Percentiles rank a stretch among this genome's conserved stretches.
phyloP scores from a whole-genome alignment of 345 rosid genomes.

The Citrus cavaleriei region DNA sequence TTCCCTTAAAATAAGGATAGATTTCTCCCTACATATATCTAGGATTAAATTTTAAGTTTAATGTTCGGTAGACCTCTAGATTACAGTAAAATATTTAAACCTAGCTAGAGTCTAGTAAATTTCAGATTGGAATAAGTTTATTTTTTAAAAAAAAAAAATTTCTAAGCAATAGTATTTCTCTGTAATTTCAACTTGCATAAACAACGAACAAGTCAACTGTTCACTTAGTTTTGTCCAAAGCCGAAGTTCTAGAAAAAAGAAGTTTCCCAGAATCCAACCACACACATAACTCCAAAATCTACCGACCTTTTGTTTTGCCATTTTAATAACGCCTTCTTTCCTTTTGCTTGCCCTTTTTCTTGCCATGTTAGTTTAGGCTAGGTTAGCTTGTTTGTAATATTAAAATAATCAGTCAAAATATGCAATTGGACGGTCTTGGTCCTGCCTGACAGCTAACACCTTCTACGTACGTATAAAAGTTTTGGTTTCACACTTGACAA shows the following conservation, averaged over 20 bases:
- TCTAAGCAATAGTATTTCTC: too few relatives aligned
- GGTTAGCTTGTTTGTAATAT: neutral
- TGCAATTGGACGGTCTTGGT: slow-evolving; percentile 10
- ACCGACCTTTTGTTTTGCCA: neutral
- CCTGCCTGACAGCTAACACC: slow-evolving; percentile 25
- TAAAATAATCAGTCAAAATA: slow-evolving; percentile 27
- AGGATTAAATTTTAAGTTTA: too few relatives aligned
- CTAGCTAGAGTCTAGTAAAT: too few relatives aligned
- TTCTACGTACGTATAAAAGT: slow-evolving; percentile 4
- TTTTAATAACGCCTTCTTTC: too few relatives aligned
- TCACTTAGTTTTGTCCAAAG: neutral
- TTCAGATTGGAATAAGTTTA: too few relatives aligned
- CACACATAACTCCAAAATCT: slow-evolving; percentile 9
- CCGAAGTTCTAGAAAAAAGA: neutral
- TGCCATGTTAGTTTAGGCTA: too few relatives aligned
- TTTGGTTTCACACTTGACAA: slow-evolving; percentile 28
- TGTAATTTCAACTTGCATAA: neutral
- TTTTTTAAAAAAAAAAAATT: too few relatives aligned
- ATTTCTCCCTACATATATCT: too few relatives aligned
- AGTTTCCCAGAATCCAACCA: slow-evolving; percentile 25
- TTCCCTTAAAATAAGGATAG: too few relatives aligned
- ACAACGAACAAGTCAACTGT: slow-evolving; percentile 17
- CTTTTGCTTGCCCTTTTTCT: neutral
- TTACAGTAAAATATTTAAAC: too few relatives aligned
- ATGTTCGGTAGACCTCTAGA: too few relatives aligned